These are phyloP conservation scores for Penicillium coffeae DNA, from an alignment of 495 filamentous ascomycete genomes.

Conservation along the genomic window DNA sequence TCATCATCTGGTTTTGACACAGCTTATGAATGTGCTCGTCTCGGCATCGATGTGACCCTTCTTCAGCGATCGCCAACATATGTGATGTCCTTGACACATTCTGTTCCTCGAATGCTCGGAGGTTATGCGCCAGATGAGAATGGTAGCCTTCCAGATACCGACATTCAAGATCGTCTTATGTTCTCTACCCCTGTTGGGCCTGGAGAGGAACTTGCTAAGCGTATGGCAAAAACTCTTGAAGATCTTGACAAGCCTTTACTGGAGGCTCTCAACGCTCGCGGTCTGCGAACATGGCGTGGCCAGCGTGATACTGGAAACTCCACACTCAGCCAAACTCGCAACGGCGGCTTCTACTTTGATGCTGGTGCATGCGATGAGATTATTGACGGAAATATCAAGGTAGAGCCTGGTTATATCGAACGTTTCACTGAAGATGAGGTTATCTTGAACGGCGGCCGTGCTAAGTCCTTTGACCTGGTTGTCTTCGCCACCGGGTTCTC, in stretches of 20 bases:
- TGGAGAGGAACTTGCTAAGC: slow-evolving; percentile 11
- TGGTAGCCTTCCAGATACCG: slow-evolving; percentile 7
- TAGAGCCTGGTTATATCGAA: slow-evolving; percentile 52
- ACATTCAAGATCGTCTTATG: slow-evolving; percentile 9
- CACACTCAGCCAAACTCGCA: slow-evolving; percentile 38
- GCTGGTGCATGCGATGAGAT: slow-evolving; percentile 61
- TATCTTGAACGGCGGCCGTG: slow-evolving; percentile 55
- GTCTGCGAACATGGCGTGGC: slow-evolving; percentile 22
- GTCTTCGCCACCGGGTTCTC: slow-evolving; percentile 72
- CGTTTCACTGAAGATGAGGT: slow-evolving; percentile 29
- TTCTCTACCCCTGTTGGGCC: slow-evolving; percentile 16
- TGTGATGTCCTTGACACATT: slow-evolving; percentile 44
- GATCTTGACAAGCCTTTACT: slow-evolving; percentile 14
- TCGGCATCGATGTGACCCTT: slow-evolving; percentile 62
- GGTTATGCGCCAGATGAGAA: slow-evolving; percentile 13
- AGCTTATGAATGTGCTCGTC: slow-evolving; percentile 56
- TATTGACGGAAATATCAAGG: slow-evolving; percentile 62
- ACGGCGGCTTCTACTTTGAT: slow-evolving; percentile 71
- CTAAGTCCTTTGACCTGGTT: slow-evolving; percentile 64
- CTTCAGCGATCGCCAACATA: slow-evolving; percentile 65
- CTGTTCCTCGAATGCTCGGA: slow-evolving; percentile 18
- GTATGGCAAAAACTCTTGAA: slow-evolving; percentile 12
- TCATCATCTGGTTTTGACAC: slow-evolving; percentile 74
- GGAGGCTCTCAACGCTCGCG: slow-evolving; percentile 16
- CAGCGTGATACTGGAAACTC: slow-evolving; percentile 22